phyloP scores from a whole-genome alignment of 495 filamentous ascomycete species.

The Peziza echinospora region DNA sequence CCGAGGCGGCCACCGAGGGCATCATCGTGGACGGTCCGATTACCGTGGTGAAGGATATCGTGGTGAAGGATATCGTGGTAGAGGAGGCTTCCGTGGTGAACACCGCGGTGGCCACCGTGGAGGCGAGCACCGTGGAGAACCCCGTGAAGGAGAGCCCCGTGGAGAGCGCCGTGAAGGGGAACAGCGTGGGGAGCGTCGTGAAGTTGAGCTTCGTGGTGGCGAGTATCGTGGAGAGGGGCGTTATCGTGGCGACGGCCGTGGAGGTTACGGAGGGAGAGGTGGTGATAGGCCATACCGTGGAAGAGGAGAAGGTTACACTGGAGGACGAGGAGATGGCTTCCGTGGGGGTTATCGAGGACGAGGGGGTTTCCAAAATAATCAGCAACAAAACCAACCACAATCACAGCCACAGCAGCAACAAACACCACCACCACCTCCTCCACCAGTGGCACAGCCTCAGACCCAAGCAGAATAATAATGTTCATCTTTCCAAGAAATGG shows the following conservation, averaged over 20 bases:
- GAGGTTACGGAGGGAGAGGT: slow-evolving; percentile 6
- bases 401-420: no score
- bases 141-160: slow-evolving; percentile 7
- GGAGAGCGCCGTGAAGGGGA: slow-evolving; percentile 13
- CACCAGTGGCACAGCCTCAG: no score
- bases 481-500: no score
- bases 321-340: slow-evolving; percentile 3
- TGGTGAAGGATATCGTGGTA: slow-evolving; percentile 8
- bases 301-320: slow-evolving; percentile 4
- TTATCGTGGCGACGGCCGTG: slow-evolving; percentile 9
- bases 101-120: slow-evolving; percentile 1
- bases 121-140: slow-evolving; percentile 2
- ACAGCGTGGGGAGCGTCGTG: slow-evolving; percentile 3
- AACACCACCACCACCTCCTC: no score
- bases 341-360: slow-evolving; percentile 6
- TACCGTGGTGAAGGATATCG: slow-evolving; percentile 5
- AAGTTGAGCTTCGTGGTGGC: slow-evolving; percentile 4
- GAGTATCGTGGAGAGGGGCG: slow-evolving; percentile 8
- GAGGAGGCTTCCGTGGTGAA: slow-evolving; percentile 12
- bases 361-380: slow-evolving; percentile 1
- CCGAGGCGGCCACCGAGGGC: slow-evolving; percentile 3
- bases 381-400: neutral
- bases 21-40: slow-evolving; percentile 7
- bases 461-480: no score
- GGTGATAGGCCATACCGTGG: slow-evolving; percentile 13